Evolutionary conservation across 345 rosid genomes (phyloP).

Genomic region (Aquilaria sinensis): DNA sequence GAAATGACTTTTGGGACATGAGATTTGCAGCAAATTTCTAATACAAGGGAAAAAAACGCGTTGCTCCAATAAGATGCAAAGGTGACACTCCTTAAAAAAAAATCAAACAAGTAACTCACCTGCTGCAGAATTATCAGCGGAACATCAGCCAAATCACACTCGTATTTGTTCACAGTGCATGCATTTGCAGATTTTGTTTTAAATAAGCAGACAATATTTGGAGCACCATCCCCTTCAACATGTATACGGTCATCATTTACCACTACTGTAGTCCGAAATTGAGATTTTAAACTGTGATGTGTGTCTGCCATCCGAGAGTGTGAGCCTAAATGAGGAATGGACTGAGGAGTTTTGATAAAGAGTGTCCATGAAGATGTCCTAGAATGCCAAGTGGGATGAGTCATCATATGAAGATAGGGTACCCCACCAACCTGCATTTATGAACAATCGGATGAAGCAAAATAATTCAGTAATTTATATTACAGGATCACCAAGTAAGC

Average conservation of each 20-base stretch:
- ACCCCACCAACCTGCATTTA: constrained; percentile 59
- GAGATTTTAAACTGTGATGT: constrained; percentile 41
- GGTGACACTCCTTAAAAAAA: constrained; percentile 2
- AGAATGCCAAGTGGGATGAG: constrained; percentile 95
- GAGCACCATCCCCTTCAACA: constrained; percentile 90
- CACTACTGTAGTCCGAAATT: constrained; percentile 75
- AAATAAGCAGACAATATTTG: constrained; percentile 67
- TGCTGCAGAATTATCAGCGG: constrained; percentile 79
- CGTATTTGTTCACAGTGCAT: constrained; percentile 67
- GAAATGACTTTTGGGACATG: neutral
- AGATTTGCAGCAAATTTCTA: neutral
- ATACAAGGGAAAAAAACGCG: neutral
- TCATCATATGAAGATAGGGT: constrained; percentile 77
- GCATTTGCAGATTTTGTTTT: constrained; percentile 59
- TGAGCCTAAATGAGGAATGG: constrained; percentile 47
- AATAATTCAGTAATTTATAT: constrained; percentile 3
- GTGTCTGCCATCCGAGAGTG: constrained; percentile 29
- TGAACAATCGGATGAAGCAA: constrained; percentile 6
- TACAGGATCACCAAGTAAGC: constrained; percentile 12
- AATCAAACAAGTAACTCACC: constrained; percentile 34
- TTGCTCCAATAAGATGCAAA: neutral
- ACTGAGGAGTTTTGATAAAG: constrained; percentile 69
- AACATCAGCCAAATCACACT: constrained; percentile 73
- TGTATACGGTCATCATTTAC: constrained; percentile 66
- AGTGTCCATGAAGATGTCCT: constrained; percentile 92